phyloP scores from a whole-genome alignment of 1,139 yeast species.

The Dujonia santamariae region DNA sequence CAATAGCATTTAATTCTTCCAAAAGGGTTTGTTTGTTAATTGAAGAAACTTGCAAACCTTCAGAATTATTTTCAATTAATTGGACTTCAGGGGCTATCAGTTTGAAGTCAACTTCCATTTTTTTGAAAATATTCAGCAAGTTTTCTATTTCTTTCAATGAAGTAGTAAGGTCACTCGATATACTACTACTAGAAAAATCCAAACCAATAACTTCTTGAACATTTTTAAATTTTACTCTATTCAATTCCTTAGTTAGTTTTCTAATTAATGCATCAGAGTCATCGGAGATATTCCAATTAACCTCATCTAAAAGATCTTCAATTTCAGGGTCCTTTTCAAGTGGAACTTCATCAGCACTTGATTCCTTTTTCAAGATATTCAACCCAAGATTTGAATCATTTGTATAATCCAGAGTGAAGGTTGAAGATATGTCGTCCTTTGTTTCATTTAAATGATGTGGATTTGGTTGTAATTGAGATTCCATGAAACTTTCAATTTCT shows the following conservation, averaged over 20 bases:
- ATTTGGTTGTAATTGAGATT: constrained; percentile 24
- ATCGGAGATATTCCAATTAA: constrained; percentile 70
- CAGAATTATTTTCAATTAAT: constrained; percentile 70
- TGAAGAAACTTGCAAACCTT: constrained; percentile 81
- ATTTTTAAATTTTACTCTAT: constrained; percentile 34
- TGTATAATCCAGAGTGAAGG: constrained; percentile 6
- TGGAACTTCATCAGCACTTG: constrained; percentile 4
- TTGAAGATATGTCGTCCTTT: constrained; percentile 3
- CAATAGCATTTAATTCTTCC: constrained; percentile 63
- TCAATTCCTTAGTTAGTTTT: constrained; percentile 52
- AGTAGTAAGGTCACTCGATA: constrained; percentile 32
- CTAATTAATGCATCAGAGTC: constrained; percentile 55
- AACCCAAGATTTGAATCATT: constrained; percentile 15
- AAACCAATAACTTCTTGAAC: constrained; percentile 36
- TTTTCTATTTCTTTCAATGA: constrained; percentile 65
- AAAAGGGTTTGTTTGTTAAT: constrained; percentile 75
- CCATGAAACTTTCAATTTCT: constrained; percentile 43
- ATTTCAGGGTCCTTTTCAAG: constrained; percentile 44
- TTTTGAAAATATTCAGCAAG: constrained; percentile 48
- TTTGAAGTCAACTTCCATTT: constrained; percentile 41
- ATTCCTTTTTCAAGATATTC: constrained; percentile 18
- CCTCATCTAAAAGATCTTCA: constrained; percentile 71
- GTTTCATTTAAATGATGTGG: not conserved
- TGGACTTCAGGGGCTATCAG: constrained; percentile 61
- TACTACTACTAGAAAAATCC: constrained; percentile 37